Percentiles rank a stretch among this genome's conserved stretches.
Evolutionary conservation across 176 grass and related monocot genomes (phyloP).

Genomic region (Carex pumila): DNA sequence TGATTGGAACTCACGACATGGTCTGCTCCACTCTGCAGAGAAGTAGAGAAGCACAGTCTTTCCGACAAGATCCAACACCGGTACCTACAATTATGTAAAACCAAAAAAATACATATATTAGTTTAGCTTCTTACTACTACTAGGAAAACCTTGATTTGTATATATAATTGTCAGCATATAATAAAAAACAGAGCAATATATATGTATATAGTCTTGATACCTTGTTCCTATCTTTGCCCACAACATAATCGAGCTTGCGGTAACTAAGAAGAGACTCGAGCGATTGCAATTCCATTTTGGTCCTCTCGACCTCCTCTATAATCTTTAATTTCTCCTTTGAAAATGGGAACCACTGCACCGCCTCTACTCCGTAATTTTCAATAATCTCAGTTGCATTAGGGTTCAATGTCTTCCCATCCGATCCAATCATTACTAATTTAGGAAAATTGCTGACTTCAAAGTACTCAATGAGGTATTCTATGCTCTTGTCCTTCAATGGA

Average conservation of each 20-base stretch:
- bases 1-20: constrained; percentile 65
- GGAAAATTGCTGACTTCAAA: constrained; percentile 57
- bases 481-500: constrained; percentile 54
- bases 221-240: constrained; percentile 44
- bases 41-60: constrained; percentile 93
- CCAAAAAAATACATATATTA: neutral
- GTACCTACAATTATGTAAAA: constrained; percentile 35
- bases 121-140: neutral
- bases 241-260: constrained; percentile 50
- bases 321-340: constrained; percentile 53
- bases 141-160: neutral
- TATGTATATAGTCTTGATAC: constrained; percentile 19
- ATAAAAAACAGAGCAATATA: neutral
- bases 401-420: constrained; percentile 77
- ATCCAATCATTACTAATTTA: constrained; percentile 64
- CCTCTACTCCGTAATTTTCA: constrained; percentile 55
- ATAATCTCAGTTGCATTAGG: constrained; percentile 50
- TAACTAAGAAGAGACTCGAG: constrained; percentile 67
- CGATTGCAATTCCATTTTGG: constrained; percentile 50
- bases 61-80: constrained; percentile 59
- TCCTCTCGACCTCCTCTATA: constrained; percentile 53
- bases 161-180: neutral
- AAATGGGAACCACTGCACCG: constrained; percentile 76
- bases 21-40: constrained; percentile 58
- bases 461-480: constrained; percentile 54